These are phyloP conservation scores for Gamsiella multidivaricata DNA, from an alignment of 192 early-diverging fungal genomes.

Conservation along the genomic window DNA sequence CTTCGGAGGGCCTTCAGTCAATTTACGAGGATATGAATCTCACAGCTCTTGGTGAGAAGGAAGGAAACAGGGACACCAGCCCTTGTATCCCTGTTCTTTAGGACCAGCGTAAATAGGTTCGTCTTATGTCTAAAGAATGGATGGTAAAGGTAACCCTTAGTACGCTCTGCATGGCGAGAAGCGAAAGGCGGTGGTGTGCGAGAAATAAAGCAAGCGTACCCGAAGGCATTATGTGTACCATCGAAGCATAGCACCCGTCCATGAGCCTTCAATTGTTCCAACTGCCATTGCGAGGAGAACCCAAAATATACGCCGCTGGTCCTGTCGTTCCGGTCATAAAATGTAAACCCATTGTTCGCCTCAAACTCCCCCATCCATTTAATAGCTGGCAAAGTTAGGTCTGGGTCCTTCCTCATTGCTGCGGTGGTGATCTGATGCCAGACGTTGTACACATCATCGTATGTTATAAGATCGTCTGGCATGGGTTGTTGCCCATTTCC, in stretches of 20 bases:
- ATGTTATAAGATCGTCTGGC: conserved; percentile 22
- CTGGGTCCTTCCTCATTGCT: conserved; percentile 6
- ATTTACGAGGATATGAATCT: background rate
- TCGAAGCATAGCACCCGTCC: conserved; percentile 10
- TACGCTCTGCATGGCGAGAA: too few species aligned
- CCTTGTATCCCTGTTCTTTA: conserved; percentile 6
- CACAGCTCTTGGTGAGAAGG: background rate
- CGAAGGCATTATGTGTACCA: conserved; percentile 10
- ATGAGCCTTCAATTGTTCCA: background rate
- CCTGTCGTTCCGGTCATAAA: background rate
- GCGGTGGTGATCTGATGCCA: background rate
- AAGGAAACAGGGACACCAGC: background rate
- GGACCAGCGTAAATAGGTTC: background rate
- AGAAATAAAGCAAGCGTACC: background rate
- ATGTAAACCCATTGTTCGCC: background rate
- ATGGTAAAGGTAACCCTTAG: background rate
- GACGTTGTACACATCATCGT: conserved; percentile 27
- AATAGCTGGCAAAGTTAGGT: background rate
- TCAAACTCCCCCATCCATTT: conserved; percentile 8
- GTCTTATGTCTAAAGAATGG: background rate
- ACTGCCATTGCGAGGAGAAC: conserved; percentile 13
- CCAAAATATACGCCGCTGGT: conserved; percentile 8
- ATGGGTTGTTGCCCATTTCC: background rate
- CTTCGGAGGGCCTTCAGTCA: background rate
- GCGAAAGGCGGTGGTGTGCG: background rate